These are phyloP conservation scores for Phoma sp. DNA, from an alignment of 2,329 filamentous ascomycete genomes.

Conservation along the genomic window DNA sequence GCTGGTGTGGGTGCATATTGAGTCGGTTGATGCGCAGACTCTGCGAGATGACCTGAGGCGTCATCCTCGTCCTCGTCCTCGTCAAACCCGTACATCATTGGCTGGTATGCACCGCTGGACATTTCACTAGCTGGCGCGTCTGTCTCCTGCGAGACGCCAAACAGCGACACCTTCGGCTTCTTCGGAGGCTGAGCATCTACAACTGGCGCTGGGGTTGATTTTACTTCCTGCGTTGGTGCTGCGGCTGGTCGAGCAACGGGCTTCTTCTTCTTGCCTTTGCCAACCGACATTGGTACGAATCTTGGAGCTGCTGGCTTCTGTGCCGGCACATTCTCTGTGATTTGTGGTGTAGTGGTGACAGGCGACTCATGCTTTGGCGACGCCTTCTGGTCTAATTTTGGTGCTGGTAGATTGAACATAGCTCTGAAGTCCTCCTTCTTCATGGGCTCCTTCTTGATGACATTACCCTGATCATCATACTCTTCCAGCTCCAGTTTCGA, in stretches of 20 bases:
- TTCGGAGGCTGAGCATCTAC: constrained; percentile 33
- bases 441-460: constrained; percentile 35
- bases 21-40: constrained; percentile 10
- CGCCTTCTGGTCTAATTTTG: constrained; percentile 39
- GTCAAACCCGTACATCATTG: constrained; percentile 42
- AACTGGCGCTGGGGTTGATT: constrained; percentile 8
- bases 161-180: constrained; percentile 71
- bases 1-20: constrained; percentile 19
- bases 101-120: constrained; percentile 44
- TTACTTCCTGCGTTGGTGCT: constrained; percentile 3
- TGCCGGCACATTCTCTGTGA: constrained; percentile 60
- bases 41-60: constrained; percentile 12
- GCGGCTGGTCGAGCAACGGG: constrained; percentile 17
- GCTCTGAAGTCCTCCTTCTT: constrained; percentile 41
- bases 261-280: constrained; percentile 66
- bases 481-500: constrained; percentile 47
- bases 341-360: constrained; percentile 46
- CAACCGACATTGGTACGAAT: constrained; percentile 89
- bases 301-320: constrained; percentile 76
- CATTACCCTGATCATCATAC: constrained; percentile 46
- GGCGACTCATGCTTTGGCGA: constrained; percentile 26
- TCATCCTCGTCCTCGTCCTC: constrained; percentile 29
- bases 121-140: constrained; percentile 30
- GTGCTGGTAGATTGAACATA: constrained; percentile 42
- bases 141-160: constrained; percentile 63